A percentile compares a stretch with the other conserved stretches of the same genome.
phyloP scores from a whole-genome alignment of 108 stramenopile species.

The Nannochloropsis salina region DNA sequence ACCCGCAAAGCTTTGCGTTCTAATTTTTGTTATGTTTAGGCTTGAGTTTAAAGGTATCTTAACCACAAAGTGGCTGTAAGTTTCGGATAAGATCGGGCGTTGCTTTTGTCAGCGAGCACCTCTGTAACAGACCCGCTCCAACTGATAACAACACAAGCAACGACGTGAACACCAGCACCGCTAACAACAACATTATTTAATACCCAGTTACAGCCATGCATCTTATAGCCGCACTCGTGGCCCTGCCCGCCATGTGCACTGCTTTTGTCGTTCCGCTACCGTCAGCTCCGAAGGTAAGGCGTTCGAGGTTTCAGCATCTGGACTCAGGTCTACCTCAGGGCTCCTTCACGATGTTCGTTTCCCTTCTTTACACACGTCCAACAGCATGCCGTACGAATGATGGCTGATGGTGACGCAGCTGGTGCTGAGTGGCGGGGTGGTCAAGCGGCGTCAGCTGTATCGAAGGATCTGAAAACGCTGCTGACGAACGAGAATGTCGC shows the following conservation, averaged over 20 bases:
- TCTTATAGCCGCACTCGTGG: neutral
- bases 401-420: neutral
- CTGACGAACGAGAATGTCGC: conserved; percentile 81
- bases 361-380: neutral
- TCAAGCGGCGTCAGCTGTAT: conserved; percentile 53
- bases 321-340: too few species aligned
- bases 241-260: neutral
- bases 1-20: too few species aligned
- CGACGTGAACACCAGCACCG: too few species aligned
- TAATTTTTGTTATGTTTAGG: too few species aligned
- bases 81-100: too few species aligned
- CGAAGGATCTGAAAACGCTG: conserved; percentile 61
- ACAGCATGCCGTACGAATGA: neutral
- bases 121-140: too few species aligned
- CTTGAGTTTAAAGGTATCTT: too few species aligned
- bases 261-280: neutral
- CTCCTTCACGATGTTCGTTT: too few species aligned
- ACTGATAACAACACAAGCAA: too few species aligned
- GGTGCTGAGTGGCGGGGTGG: neutral
- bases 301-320: neutral
- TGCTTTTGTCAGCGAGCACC: too few species aligned
- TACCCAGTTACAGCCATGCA: neutral
- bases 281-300: neutral
- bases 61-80: too few species aligned
- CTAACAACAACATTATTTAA: too few species aligned